Evolutionary conservation across 148 eudicot genomes (phyloP).

Genomic region (Rhododendron williamsianum): DNA sequence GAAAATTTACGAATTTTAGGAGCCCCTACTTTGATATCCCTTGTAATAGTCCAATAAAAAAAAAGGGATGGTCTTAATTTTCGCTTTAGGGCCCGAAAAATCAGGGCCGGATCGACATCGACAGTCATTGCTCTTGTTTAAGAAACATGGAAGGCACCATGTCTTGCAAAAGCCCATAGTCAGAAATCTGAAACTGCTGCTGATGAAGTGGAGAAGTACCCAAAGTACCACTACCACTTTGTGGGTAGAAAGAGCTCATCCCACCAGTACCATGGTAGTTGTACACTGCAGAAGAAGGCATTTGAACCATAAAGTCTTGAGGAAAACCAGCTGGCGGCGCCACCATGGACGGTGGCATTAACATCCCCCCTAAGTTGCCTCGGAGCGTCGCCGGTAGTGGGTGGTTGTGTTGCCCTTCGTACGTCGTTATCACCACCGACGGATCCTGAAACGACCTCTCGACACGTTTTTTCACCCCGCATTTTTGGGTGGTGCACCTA

Average conservation of each 20-base stretch:
- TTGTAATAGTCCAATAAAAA: neutral
- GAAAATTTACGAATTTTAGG: too few relatives aligned
- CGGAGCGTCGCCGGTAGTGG: conserved; percentile 62
- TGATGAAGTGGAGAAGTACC: neutral
- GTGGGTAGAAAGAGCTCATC: conserved; percentile 19
- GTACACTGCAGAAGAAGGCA: conserved; percentile 16
- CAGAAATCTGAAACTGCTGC: conserved; percentile 38
- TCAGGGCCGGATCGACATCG: neutral
- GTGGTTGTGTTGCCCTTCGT: conserved; percentile 56
- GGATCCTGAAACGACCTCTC: conserved; percentile 54
- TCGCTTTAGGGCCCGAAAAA: neutral
- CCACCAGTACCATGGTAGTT: conserved; percentile 22
- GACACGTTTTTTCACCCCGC: conserved; percentile 48
- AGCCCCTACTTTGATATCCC: neutral
- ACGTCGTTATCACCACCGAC: conserved; percentile 43
- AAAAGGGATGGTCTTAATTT: neutral
- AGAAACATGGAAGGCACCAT: conserved; percentile 61
- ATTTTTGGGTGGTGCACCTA: conserved; percentile 51
- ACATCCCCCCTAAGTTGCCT: conserved; percentile 45
- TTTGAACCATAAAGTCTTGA: conserved; percentile 23
- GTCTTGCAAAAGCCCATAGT: conserved; percentile 84
- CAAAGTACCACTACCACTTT: neutral
- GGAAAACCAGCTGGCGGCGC: conserved; percentile 28
- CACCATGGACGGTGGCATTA: conserved; percentile 45
- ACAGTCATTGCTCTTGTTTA: conserved; percentile 60